A percentile compares a stretch with the other conserved stretches of the same genome.
phyloP scores from a whole-genome alignment of 495 filamentous ascomycete species.

The Filosporella fistucella region DNA sequence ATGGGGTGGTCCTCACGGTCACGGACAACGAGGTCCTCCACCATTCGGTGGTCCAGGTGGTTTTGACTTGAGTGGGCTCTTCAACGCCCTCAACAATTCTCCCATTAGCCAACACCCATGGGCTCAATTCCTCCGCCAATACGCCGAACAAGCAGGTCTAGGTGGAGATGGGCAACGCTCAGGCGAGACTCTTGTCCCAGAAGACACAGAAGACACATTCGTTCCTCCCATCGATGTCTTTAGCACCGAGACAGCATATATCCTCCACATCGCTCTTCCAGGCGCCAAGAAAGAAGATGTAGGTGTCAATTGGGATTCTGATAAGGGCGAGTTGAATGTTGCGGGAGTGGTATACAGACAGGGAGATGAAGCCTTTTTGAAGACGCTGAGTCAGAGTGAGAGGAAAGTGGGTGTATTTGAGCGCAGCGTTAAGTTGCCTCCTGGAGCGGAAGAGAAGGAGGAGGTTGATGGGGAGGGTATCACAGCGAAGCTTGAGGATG shows the following conservation, averaged over 20 bases:
- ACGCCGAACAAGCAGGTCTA: constrained; percentile 27
- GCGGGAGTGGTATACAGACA: constrained; percentile 67
- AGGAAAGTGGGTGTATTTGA: constrained; percentile 70
- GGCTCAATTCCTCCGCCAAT: constrained; percentile 34
- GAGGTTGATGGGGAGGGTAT: constrained; percentile 61
- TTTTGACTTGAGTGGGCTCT: constrained; percentile 32
- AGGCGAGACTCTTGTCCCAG: constrained; percentile 16
- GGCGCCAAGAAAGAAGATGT: constrained; percentile 77
- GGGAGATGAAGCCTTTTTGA: constrained; percentile 67
- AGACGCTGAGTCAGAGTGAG: constrained; percentile 59
- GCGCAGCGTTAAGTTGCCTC: constrained; percentile 56
- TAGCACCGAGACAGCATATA: constrained; percentile 55
- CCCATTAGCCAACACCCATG: constrained; percentile 33
- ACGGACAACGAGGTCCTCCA: constrained; percentile 16
- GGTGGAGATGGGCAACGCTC: constrained; percentile 21
- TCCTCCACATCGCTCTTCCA: constrained; percentile 69
- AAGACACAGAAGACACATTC: constrained; percentile 46
- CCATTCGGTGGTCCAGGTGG: constrained; percentile 19
- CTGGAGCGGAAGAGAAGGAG: constrained; percentile 44
- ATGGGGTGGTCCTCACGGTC: constrained; percentile 10
- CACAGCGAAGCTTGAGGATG: constrained; percentile 57
- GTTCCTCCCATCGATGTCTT: constrained; percentile 68
- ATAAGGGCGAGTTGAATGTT: constrained; percentile 58
- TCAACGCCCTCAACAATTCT: constrained; percentile 32
- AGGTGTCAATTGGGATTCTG: constrained; percentile 67